These are phyloP conservation scores for Collybiopsis luxurians DNA, from an alignment of 768 basidiomycete genomes.

Conservation along the genomic window DNA sequence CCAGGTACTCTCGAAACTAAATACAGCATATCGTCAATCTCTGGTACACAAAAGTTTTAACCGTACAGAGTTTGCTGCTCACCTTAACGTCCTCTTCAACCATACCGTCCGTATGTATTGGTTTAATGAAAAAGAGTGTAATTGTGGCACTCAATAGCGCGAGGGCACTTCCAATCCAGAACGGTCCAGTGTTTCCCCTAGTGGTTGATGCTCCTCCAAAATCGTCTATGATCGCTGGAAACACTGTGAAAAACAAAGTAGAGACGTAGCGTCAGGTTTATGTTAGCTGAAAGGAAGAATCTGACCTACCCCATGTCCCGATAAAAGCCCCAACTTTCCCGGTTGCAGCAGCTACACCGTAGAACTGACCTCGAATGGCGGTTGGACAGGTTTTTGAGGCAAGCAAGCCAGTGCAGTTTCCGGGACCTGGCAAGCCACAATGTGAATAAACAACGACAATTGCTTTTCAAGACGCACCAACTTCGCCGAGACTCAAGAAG, in stretches of 20 bases:
- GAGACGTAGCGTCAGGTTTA: neutral
- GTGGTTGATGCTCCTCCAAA: slow-evolving; percentile 55
- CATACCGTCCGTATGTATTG: slow-evolving; percentile 79
- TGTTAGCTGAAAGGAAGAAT: slow-evolving; percentile 30
- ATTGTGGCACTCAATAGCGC: slow-evolving; percentile 76
- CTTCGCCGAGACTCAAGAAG: slow-evolving; percentile 86
- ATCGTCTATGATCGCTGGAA: slow-evolving; percentile 30
- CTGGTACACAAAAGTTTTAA: neutral
- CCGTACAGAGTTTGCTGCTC: slow-evolving; percentile 17
- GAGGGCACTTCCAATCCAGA: slow-evolving; percentile 81
- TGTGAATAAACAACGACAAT: too few relatives aligned
- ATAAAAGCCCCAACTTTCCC: slow-evolving; percentile 85
- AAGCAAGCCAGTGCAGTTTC: slow-evolving; percentile 82
- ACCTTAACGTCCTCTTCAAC: slow-evolving; percentile 67
- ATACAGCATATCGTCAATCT: neutral
- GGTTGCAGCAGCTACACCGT: slow-evolving; percentile 72
- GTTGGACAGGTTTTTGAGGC: slow-evolving; percentile 86
- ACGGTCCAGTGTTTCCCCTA: slow-evolving; percentile 78
- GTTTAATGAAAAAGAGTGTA: slow-evolving; percentile 70
- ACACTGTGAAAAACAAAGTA: neutral
- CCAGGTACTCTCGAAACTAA: slow-evolving; percentile 82
- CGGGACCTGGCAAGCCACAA: slow-evolving; percentile 50
- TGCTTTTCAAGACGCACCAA: slow-evolving; percentile 41
- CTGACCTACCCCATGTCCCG: slow-evolving; percentile 77
- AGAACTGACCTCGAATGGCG: slow-evolving; percentile 81